These are phyloP conservation scores for Scutellaria minor DNA, from an alignment of 257 asterid genomes.

Conservation along the genomic window DNA sequence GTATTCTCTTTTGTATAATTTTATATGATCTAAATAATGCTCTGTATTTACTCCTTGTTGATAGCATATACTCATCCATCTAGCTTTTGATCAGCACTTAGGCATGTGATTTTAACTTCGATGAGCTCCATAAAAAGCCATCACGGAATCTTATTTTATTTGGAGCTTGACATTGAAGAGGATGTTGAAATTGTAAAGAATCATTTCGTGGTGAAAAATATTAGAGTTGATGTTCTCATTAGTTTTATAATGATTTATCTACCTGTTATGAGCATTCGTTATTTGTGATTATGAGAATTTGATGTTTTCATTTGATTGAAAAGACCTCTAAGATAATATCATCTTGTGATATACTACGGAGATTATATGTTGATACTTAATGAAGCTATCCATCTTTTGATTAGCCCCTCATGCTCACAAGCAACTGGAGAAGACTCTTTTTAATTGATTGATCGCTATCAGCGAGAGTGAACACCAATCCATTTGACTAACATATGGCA, in stretches of 20 bases:
- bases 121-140: constrained; percentile 5
- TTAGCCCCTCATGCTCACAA: neutral
- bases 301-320: constrained; percentile 15
- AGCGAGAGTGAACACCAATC: neutral
- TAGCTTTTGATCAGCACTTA: neutral
- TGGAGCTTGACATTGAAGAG: constrained; percentile 5
- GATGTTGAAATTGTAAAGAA: neutral
- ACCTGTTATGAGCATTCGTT: neutral
- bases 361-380: neutral
- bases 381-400: neutral
- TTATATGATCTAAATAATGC: neutral
- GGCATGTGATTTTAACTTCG: constrained; percentile 13
- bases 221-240: constrained; percentile 15
- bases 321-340: constrained; percentile 6
- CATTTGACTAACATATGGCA: neutral
- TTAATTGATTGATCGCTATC: neutral
- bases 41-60: neutral
- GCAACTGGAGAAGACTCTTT: constrained; percentile 3
- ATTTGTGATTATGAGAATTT: constrained; percentile 19
- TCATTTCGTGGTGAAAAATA: neutral
- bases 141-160: neutral
- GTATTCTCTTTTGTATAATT: neutral
- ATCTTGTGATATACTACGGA: neutral
- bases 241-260: neutral
- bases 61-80: neutral